Base-by-base conservation (phyloP, 345 rosid species). In the Orychophragmus violaceus region DNA sequence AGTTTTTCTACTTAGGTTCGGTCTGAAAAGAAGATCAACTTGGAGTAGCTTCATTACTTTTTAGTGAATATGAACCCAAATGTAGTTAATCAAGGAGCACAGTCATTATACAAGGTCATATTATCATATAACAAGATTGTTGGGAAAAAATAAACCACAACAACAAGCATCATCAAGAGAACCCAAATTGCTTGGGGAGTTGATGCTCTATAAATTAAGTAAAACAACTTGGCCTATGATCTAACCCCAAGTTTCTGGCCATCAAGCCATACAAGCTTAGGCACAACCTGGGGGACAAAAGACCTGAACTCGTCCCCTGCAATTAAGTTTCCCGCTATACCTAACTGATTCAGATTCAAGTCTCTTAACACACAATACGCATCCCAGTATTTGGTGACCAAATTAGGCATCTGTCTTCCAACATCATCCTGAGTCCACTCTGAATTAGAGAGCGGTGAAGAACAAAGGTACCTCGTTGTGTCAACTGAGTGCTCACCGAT, bases 401-500 rank as follows among this genome's bases (percentile, higher is more conserved):
- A 45, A 1, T 19, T 57, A 18, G 76, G 37, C 54, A 22, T 37
- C 37, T 66, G 60, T 59, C 19, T 59, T 41, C 62, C 48, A 16
- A 13, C 81, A 44, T 77, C 80, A 33, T 66, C 83, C 35, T 24
- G 68, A 51, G 66, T 59, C 90, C 78, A 79, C 32, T 77, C 76
- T 8, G 85, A 78, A 59, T 94, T 90, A 68, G 90, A 86, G 62
- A 90, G 62, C 16, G 95, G 96, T 76, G 96, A 90, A 41, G 89
- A 70, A 78, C 81, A 87, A 24, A 81, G 63, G 66, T 90, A 85
- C 70, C 87, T 79, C 5, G 85, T 85, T 21, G 96, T 85, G 86
- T 94, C 96, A 18, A 90, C 73, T 8, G 96, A 70, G 74, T 90
- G 95, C 9, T 82, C 65, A 37, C 97, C 99, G 16, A 94, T 87